phyloP scores from a whole-genome alignment of 169 alveolate genomes.

The Babesia ovis region DNA sequence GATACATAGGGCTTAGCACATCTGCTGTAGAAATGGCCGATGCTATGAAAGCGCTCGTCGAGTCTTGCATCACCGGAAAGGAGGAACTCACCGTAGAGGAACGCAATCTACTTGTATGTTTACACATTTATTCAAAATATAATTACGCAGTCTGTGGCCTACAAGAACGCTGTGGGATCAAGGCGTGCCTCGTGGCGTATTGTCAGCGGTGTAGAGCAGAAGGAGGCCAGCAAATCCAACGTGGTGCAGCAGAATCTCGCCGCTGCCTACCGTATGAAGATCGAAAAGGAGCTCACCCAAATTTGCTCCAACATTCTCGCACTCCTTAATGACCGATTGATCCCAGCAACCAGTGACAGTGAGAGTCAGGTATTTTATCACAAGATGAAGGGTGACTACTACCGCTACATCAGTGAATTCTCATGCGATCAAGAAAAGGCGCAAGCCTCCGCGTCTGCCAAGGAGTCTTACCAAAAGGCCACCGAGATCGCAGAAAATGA shows the following conservation, averaged over 20 bases:
- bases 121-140: neutral
- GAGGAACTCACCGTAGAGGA: slow-evolving; percentile 93
- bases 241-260: slow-evolving; percentile 88
- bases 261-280: slow-evolving; percentile 89
- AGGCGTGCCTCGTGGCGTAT: slow-evolving; percentile 98
- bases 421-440: slow-evolving; percentile 92
- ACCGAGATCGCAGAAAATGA: slow-evolving; percentile 91
- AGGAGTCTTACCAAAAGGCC: slow-evolving; percentile 96
- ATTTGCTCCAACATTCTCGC: slow-evolving; percentile 91
- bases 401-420: slow-evolving; percentile 96
- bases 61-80: slow-evolving; percentile 72
- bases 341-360: slow-evolving; percentile 86
- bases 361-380: slow-evolving; percentile 96
- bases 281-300: slow-evolving; percentile 92
- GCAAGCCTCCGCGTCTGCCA: slow-evolving; percentile 94
- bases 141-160: slow-evolving; percentile 93
- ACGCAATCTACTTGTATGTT: slow-evolving; percentile 84
- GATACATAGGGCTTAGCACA: slow-evolving; percentile 8
- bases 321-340: slow-evolving; percentile 87
- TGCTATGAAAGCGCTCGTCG: slow-evolving; percentile 78
- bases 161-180: slow-evolving; percentile 97
- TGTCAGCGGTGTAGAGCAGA: slow-evolving; percentile 93
- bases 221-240: slow-evolving; percentile 93
- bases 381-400: slow-evolving; percentile 99
- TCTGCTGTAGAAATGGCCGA: slow-evolving; percentile 74